Percentiles rank a stretch among this genome's conserved stretches.
phyloP scores from a whole-genome alignment of 768 basidiomycete species.

The Tulasnella sp. region DNA sequence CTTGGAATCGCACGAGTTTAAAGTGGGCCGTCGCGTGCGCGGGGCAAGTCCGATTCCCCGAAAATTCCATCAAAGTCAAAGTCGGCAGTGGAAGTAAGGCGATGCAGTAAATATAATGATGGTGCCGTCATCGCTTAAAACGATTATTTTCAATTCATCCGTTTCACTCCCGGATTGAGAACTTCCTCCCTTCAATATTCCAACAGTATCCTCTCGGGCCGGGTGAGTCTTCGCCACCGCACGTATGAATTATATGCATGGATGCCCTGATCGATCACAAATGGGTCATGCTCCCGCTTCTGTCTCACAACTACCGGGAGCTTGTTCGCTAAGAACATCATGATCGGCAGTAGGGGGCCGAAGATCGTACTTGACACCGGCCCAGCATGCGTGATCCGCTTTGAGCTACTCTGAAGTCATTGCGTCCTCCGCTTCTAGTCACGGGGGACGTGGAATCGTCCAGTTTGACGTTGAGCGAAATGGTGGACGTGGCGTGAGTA shows the following conservation, averaged over 20 bases:
- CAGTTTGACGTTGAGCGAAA: conserved; percentile 2
- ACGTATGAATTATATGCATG: not conserved
- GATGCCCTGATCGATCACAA: not conserved
- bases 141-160: not conserved
- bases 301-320: not conserved
- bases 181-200: not conserved
- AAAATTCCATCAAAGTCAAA: no score
- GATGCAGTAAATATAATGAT: no score
- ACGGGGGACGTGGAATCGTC: not conserved
- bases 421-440: not conserved
- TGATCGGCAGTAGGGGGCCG: not conserved
- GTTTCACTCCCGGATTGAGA: not conserved
- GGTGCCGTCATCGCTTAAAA: not conserved
- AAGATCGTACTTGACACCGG: not conserved
- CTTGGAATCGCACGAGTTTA: no score
- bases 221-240: not conserved
- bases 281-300: not conserved
- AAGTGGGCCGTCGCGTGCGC: no score
- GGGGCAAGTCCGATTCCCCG: no score
- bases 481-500: not conserved
- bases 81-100: no score
- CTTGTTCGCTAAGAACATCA: not conserved
- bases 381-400: not conserved
- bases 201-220: no score
- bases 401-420: not conserved